Evolutionary conservation across 1,284 basidiomycete species (phyloP).

Genomic region (Malassezia slooffiae): DNA sequence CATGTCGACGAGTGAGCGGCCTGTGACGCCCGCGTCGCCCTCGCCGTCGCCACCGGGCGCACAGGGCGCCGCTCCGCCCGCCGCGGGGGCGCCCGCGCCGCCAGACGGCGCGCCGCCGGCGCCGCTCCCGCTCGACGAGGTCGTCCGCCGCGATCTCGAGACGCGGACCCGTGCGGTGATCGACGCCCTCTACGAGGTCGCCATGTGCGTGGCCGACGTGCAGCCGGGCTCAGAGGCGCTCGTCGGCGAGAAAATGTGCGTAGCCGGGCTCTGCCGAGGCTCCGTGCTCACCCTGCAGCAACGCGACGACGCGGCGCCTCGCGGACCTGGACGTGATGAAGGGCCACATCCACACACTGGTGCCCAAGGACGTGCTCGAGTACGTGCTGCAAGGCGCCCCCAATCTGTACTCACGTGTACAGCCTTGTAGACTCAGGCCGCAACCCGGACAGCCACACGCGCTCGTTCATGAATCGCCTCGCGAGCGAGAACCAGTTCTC

Average conservation of each 20-base stretch:
- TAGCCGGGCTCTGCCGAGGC: not conserved
- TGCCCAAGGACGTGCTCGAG: conserved; percentile 37
- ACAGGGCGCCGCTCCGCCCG: not conserved
- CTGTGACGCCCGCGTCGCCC: conserved; percentile 15
- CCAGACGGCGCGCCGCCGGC: not conserved
- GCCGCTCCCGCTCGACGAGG: conserved; percentile 7
- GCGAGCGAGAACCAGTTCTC: conserved; percentile 44
- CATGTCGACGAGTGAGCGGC: too few species aligned
- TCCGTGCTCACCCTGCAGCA: conserved; percentile 18
- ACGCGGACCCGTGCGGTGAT: conserved; percentile 26
- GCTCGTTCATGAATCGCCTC: conserved; percentile 35
- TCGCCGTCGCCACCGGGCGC: conserved; percentile 13
- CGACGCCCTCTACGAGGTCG: conserved; percentile 38
- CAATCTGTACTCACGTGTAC: not conserved
- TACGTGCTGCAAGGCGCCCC: conserved; percentile 9
- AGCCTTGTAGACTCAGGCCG: conserved; percentile 38
- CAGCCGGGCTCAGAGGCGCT: conserved; percentile 28
- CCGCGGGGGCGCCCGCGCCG: not conserved
- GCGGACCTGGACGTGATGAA: conserved; percentile 29
- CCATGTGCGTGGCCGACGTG: conserved; percentile 36
- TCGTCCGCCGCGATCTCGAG: conserved; percentile 28
- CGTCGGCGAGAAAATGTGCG: conserved; percentile 31
- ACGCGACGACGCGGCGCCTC: conserved; percentile 28
- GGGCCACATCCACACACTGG: conserved; percentile 23
- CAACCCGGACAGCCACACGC: conserved; percentile 42